phyloP scores from a whole-genome alignment of 2,329 filamentous ascomycete species.

The Fusarium sororula region DNA sequence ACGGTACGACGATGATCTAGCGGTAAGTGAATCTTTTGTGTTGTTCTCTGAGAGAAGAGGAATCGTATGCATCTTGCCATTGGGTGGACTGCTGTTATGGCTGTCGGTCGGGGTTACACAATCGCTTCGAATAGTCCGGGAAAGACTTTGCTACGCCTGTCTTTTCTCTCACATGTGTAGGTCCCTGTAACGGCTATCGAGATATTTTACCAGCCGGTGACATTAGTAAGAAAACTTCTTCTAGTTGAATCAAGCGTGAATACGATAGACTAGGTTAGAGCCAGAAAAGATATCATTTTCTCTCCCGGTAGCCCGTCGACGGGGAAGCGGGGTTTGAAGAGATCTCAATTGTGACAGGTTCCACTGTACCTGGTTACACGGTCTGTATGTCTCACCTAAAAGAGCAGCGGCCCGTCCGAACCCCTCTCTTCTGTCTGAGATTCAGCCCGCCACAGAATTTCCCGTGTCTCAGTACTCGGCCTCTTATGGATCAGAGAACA shows the following conservation, averaged over 20 bases:
- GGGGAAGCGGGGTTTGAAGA: not conserved
- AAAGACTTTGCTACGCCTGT: fast-evolving
- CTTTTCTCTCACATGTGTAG: fast-evolving
- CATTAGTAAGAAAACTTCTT: fast-evolving
- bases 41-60: not conserved
- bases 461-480: not conserved
- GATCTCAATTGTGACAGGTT: not conserved
- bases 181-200: fast-evolving
- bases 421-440: not conserved
- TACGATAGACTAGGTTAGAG: fast-evolving
- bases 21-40: not conserved
- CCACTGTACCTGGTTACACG: not conserved
- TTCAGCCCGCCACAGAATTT: not conserved
- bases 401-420: not conserved
- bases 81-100: not conserved
- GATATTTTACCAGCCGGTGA: fast-evolving
- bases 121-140: not conserved
- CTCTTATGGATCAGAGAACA: fast-evolving
- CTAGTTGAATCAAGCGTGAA: fast-evolving
- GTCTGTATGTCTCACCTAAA: not conserved
- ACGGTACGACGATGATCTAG: not conserved
- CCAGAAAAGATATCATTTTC: fast-evolving
- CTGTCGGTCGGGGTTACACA: not conserved
- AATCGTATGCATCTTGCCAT: not conserved
- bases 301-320: not conserved